Evolutionary conservation across 306 rosid genomes (phyloP).

Genomic region (Medicago lupulina): DNA sequence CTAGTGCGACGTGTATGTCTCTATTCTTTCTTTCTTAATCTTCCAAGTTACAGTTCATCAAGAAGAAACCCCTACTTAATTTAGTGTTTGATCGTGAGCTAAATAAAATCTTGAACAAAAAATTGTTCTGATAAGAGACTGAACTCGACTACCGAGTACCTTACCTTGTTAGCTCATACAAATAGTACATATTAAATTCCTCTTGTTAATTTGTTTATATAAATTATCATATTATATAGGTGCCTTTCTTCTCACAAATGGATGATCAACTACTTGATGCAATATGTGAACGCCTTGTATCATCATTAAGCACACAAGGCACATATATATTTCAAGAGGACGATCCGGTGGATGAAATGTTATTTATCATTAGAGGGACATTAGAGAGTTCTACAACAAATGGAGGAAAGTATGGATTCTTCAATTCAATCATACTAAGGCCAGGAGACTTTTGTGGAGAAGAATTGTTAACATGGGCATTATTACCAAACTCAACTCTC

Average conservation of each 20-base stretch:
- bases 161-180: not conserved
- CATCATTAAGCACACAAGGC: conserved; percentile 76
- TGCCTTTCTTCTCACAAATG: conserved; percentile 96
- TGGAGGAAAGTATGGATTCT: conserved; percentile 83
- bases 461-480: conserved; percentile 91
- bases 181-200: not conserved
- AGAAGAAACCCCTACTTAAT: not conserved
- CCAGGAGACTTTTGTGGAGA: conserved; percentile 91
- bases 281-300: conserved; percentile 83
- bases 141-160: not conserved
- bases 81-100: not conserved
- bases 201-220: conserved; percentile 24
- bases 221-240: conserved; percentile 47
- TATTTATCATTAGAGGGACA: conserved; percentile 85
- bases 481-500: conserved; percentile 74
- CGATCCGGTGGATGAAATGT: conserved; percentile 85
- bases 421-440: conserved; percentile 81
- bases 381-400: conserved; percentile 91
- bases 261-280: conserved; percentile 96
- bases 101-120: not conserved
- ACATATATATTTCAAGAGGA: conserved; percentile 75
- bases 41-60: not conserved
- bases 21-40: not conserved
- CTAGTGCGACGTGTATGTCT: conserved; percentile 83
- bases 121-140: not conserved